Evolutionary conservation across 257 asterid genomes (phyloP).

Genomic region (Gardenia jasminoides): DNA sequence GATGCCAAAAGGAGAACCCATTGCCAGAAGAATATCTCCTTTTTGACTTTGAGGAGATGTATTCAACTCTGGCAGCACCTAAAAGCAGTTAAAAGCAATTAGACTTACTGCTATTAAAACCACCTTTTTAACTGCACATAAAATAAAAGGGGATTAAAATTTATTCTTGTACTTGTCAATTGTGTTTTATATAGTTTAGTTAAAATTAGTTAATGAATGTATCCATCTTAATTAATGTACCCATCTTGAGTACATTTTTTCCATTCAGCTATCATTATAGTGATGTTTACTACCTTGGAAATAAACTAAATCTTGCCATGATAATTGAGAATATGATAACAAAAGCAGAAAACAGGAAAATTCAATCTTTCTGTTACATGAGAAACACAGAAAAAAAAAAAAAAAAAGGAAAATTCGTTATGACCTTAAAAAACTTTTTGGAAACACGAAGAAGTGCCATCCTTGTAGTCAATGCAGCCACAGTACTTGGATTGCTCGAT

Average conservation of each 20-base stretch:
- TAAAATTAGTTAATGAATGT: background rate
- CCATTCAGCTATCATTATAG: no score
- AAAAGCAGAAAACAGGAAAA: conserved; percentile 7
- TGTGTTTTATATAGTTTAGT: background rate
- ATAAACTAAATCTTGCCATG: background rate
- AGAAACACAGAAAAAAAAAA: background rate
- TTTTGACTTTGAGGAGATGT: conserved; percentile 53
- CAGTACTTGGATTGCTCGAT: conserved; percentile 50
- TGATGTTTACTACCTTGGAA: background rate
- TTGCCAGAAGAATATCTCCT: conserved; percentile 82
- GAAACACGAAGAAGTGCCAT: conserved; percentile 71
- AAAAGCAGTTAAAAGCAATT: conserved; percentile 20
- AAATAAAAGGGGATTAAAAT: background rate
- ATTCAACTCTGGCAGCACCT: conserved; percentile 57
- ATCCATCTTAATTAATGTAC: no score
- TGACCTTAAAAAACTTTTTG: conserved; percentile 43
- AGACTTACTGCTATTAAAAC: background rate
- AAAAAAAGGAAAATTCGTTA: conserved; percentile 4
- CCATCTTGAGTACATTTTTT: no score
- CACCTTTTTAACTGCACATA: background rate
- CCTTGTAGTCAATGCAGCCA: conserved; percentile 72
- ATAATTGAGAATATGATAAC: background rate
- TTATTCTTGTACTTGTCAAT: background rate
- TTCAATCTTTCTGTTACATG: background rate
- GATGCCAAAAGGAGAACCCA: conserved; percentile 99